Conservation (phyloP, 2,329 filamentous ascomycete genomes). For the Didymosphaeria variabile region DNA sequence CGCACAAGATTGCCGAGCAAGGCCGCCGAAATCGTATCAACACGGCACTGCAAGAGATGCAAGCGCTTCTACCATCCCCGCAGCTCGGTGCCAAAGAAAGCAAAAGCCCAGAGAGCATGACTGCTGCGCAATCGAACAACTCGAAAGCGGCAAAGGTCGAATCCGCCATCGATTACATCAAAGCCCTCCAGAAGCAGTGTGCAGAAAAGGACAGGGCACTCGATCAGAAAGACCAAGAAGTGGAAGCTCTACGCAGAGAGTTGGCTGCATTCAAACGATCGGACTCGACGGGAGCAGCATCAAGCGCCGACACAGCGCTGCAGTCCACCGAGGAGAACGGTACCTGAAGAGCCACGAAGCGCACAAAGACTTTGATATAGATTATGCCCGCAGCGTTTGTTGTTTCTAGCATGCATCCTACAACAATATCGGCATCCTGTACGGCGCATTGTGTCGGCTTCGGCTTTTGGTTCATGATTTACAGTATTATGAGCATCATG, state of each 20-base stretch:
- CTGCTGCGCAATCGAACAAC: conserved; percentile 48
- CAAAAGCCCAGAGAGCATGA: conserved; percentile 48
- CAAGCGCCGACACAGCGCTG: conserved; percentile 9
- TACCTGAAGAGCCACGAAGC: conserved; percentile 1
- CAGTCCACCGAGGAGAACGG: conserved; percentile 12
- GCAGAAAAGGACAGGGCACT: conserved; percentile 71
- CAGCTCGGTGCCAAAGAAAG: conserved; percentile 44
- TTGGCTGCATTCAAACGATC: conserved; percentile 50
- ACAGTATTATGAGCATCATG: conserved; percentile 11
- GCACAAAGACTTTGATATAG: conserved; percentile 5
- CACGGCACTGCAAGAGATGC: conserved; percentile 89
- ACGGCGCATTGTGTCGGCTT: conserved; percentile 1
- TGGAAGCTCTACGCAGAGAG: conserved; percentile 61
- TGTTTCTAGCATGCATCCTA: background rate
- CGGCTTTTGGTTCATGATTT: background rate
- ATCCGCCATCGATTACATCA: conserved; percentile 94
- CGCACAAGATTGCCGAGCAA: conserved; percentile 97
- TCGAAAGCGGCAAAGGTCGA: conserved; percentile 99
- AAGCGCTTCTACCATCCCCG: conserved; percentile 76
- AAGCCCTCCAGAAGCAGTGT: conserved; percentile 78
- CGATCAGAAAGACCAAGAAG: conserved; percentile 70
- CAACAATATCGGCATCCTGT: background rate
- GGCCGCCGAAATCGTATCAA: conserved; percentile 96
- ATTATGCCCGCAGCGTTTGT: background rate
- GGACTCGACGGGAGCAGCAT: conserved; percentile 21